phyloP scores from a whole-genome alignment of 805 yeast genomes.

The Pichia thaimueangensis region DNA sequence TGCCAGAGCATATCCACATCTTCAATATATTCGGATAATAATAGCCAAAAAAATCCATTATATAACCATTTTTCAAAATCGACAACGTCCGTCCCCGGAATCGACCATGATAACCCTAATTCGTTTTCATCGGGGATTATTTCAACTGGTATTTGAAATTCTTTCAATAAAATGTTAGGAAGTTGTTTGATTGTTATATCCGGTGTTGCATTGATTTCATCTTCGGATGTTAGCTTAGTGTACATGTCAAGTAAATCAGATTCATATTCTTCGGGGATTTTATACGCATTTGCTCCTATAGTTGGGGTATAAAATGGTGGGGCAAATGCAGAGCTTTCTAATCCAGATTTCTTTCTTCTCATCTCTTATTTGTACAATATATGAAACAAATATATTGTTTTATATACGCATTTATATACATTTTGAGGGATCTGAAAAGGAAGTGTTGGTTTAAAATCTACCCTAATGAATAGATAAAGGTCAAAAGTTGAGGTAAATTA shows the following conservation, averaged over 20 bases:
- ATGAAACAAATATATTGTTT: no score
- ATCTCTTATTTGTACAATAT: background rate
- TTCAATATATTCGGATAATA: constrained; percentile 29
- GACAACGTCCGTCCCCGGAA: constrained; percentile 31
- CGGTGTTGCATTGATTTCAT: no score
- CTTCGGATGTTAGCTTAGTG: constrained; percentile 30
- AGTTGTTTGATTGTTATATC: constrained; percentile 35
- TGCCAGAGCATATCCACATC: constrained; percentile 37
- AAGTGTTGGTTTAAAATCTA: no score
- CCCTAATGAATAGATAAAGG: no score
- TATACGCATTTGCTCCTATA: constrained; percentile 10
- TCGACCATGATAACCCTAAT: constrained; percentile 7
- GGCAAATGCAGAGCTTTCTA: constrained; percentile 10
- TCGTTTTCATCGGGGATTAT: constrained; percentile 1
- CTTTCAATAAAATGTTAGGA: background rate
- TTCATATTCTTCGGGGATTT: constrained; percentile 38
- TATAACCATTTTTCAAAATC: constrained; percentile 42
- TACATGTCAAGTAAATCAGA: constrained; percentile 39
- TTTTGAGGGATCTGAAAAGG: no score
- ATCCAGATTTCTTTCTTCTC: background rate
- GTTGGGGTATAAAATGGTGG: constrained; percentile 12
- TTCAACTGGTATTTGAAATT: constrained; percentile 9
- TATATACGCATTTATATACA: no score
- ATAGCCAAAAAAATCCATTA: constrained; percentile 35
- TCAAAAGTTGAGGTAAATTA: no score